phyloP scores from a whole-genome alignment of 176 grass and related monocot genomes.

The Oryza meridionalis region DNA sequence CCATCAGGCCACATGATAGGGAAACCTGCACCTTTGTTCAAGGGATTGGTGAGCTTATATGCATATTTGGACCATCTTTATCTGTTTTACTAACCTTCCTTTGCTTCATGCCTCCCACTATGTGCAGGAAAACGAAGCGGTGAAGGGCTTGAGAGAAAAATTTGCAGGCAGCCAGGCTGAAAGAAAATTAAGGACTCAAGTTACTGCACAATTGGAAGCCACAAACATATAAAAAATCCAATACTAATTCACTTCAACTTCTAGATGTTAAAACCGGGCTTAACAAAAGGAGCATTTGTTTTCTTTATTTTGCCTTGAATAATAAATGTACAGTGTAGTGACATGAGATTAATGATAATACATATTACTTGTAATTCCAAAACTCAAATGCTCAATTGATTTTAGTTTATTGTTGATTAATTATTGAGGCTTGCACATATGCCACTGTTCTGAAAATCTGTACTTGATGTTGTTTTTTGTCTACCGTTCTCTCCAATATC shows the following conservation, averaged over 20 bases:
- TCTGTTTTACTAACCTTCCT: conserved; percentile 14
- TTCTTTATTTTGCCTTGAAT: not conserved
- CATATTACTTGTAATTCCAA: not conserved
- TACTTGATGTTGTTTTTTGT: not conserved
- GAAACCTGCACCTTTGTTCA: conserved; percentile 65
- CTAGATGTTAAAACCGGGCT: not conserved
- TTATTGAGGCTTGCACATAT: not conserved
- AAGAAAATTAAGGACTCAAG: conserved; percentile 48
- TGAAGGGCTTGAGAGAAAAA: conserved; percentile 57
- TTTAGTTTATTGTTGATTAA: not conserved
- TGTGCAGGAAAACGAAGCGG: conserved; percentile 66
- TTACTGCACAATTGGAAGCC: conserved; percentile 55
- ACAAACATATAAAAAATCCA: conserved; percentile 45
- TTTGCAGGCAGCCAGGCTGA: conserved; percentile 73
- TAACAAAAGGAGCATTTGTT: not conserved
- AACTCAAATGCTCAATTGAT: not conserved
- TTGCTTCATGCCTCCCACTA: conserved; percentile 12
- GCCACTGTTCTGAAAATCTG: not conserved
- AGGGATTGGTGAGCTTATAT: conserved; percentile 59
- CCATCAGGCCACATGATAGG: conserved; percentile 73
- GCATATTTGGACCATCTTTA: conserved; percentile 15
- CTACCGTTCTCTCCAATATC: not conserved
- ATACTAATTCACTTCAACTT: not conserved
- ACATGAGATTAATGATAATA: not conserved
- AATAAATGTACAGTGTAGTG: not conserved